Evolutionary conservation across 768 basidiomycete genomes (phyloP).

Genomic region (Psilocybe cubensis): DNA sequence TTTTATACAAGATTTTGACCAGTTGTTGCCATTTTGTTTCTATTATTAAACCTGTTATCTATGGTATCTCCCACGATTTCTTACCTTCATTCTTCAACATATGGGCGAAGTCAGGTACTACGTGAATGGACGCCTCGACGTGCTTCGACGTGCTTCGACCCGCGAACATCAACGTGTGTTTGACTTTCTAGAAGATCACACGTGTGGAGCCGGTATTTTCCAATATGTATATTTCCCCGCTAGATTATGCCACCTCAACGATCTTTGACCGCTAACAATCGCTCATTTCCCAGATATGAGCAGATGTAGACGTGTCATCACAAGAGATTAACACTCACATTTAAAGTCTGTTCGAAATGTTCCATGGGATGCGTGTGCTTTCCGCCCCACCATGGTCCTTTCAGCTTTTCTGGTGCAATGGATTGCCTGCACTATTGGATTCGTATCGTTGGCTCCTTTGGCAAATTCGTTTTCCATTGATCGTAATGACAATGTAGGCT

Average conservation of each 20-base stretch:
- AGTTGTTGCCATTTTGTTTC: background rate
- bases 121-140: conserved; percentile 2
- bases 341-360: conserved; percentile 6
- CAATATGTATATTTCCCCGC: conserved; percentile 8
- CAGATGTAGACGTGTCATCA: conserved; percentile 26
- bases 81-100: background rate
- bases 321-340: conserved; percentile 8
- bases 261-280: conserved; percentile 3
- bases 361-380: conserved; percentile 8
- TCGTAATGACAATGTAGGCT: conserved; percentile 41
- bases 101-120: background rate
- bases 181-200: conserved; percentile 16
- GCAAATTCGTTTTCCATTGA: conserved; percentile 36
- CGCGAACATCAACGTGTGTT: background rate
- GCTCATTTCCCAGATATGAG: background rate
- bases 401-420: conserved; percentile 9
- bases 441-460: conserved; percentile 17
- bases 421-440: conserved; percentile 12
- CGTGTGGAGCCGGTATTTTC: conserved; percentile 10
- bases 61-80: background rate
- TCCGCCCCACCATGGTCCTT: conserved; percentile 15
- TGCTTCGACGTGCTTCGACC: conserved; percentile 10
- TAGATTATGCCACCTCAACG: conserved; percentile 11
- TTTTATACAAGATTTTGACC: background rate
- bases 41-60: background rate